Evolutionary conservation across 169 alveolate species (phyloP), one percentile per base, ranked within the genome.

Genomic region (Plasmodium vinckei): DNA sequence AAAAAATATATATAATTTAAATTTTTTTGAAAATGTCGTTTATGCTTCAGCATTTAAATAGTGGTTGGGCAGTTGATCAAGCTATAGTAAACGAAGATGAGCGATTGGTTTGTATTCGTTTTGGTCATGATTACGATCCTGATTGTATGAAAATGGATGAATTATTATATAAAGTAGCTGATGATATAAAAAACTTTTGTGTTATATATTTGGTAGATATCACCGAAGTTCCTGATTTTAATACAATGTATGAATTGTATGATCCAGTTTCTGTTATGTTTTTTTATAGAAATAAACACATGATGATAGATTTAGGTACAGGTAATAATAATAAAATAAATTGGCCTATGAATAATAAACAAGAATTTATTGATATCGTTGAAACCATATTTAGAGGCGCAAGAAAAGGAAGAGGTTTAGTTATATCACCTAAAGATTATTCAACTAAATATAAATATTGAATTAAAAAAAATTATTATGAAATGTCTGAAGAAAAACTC

Each of bases 41-140:
- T 92, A 95, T 98, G 97, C 96, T 98, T 56, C 99, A 98, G 77
- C 99, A 98, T 95, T 96, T 98, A 79, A 97, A 96, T 87, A 96
- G 97, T 70, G 99, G 99, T 33, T 98, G 99, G 99, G 99, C 98
- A 79, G 99, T 98, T 94, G 99, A 98, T 92, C 98, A 98, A 93
- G 99, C 99, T 21, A 98, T 98, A 60, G 93, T 98, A 23, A 92
- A 97, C 17, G 99, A 98, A 95, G 99, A 98, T 89, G 99, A 98
- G 77, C 94, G 98, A 70, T 95, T 98, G 15, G 99, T 98, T 51
- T 96, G 98, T 59, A 97, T 98, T n/a, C 93, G 99, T 72, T 98
- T 98, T 87, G 99, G 99, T 21, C 99, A 97, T 68, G 99, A 98
- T 93, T 96, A 96, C 94, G 99, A 98, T 89, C 98, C 99, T 21